phyloP scores from a whole-genome alignment of 148 eudicot species.

The Dianthus caryophyllus region DNA sequence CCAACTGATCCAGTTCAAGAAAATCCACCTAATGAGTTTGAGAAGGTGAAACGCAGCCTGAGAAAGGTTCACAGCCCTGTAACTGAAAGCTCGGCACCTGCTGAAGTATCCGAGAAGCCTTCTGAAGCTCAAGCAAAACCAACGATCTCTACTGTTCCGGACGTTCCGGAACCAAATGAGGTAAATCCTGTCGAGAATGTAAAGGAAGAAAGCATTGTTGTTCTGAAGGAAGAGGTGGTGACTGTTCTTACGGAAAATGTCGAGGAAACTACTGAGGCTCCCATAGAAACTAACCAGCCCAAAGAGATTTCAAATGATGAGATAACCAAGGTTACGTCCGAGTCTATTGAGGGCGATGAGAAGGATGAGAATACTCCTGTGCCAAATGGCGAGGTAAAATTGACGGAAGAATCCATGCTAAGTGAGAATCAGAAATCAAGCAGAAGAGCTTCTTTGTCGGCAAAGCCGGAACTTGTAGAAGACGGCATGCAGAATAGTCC shows the following conservation, averaged over 20 bases:
- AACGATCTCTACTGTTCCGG: constrained; percentile 20
- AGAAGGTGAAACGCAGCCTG: constrained; percentile 54
- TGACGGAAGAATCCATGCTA: constrained; percentile 24
- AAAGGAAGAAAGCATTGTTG: constrained; percentile 26
- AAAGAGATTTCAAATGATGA: constrained; percentile 27
- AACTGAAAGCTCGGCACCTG: constrained; percentile 25
- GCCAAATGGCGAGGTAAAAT: constrained; percentile 32
- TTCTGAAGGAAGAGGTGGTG: constrained; percentile 23
- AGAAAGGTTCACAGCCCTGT: constrained; percentile 50
- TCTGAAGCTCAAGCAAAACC: constrained; percentile 24
- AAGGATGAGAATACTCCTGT: constrained; percentile 31
- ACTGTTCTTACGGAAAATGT: constrained; percentile 20
- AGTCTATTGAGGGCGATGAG: constrained; percentile 23
- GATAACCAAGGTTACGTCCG: constrained; percentile 23
- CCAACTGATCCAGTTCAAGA: constrained; percentile 38
- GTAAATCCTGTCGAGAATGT: constrained; percentile 22
- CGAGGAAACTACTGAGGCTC: constrained; percentile 22
- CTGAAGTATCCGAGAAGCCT: constrained; percentile 30
- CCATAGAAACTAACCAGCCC: constrained; percentile 22
- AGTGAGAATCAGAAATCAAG: constrained; percentile 38
- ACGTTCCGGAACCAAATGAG: constrained; percentile 20
- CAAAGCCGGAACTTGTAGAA: constrained; percentile 41
- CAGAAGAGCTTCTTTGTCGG: constrained; percentile 41
- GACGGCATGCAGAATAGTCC: constrained; percentile 41
- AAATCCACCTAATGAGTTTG: constrained; percentile 46